phyloP scores from a whole-genome alignment of 768 basidiomycete species.

The Lyophyllum shimeji region DNA sequence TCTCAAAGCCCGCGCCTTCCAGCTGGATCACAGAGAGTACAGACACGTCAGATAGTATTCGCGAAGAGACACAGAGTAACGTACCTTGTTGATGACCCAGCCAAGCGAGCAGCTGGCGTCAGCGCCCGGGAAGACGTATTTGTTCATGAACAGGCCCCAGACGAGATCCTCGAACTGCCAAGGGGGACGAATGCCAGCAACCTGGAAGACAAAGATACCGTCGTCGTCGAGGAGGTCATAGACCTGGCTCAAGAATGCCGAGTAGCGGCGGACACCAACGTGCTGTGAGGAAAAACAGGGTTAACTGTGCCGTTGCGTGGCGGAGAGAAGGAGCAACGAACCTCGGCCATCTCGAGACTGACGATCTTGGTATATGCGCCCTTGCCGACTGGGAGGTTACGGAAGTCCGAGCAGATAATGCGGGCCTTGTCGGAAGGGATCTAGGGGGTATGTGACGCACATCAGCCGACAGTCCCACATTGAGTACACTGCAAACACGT shows the following conservation, averaged over 20 bases:
- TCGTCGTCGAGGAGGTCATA: conserved; percentile 94
- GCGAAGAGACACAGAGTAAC: not conserved
- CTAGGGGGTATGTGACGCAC: conserved; percentile 21
- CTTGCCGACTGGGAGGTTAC: conserved; percentile 77
- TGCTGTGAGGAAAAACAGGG: conserved; percentile 48
- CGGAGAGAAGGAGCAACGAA: conserved; percentile 27
- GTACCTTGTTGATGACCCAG: conserved; percentile 78
- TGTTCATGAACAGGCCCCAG: conserved; percentile 98
- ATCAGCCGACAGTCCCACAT: not conserved
- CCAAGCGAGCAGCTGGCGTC: conserved; percentile 95
- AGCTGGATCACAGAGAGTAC: no score
- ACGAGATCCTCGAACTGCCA: conserved; percentile 99
- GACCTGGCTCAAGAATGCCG: conserved; percentile 84
- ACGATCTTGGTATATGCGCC: conserved; percentile 93
- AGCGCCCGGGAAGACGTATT: conserved; percentile 98
- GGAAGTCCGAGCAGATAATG: conserved; percentile 91
- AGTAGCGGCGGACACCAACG: conserved; percentile 93
- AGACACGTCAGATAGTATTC: not conserved
- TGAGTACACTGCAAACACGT: conserved; percentile 3
- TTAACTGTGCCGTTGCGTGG: not conserved
- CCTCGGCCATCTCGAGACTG: conserved; percentile 97
- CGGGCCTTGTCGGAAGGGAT: conserved; percentile 70
- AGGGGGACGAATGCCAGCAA: conserved; percentile 91
- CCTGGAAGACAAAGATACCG: conserved; percentile 93
- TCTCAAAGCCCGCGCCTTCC: conserved; percentile 92